phyloP scores from a whole-genome alignment of 2,329 filamentous ascomycete species.

The Fusarium xylarioides region DNA sequence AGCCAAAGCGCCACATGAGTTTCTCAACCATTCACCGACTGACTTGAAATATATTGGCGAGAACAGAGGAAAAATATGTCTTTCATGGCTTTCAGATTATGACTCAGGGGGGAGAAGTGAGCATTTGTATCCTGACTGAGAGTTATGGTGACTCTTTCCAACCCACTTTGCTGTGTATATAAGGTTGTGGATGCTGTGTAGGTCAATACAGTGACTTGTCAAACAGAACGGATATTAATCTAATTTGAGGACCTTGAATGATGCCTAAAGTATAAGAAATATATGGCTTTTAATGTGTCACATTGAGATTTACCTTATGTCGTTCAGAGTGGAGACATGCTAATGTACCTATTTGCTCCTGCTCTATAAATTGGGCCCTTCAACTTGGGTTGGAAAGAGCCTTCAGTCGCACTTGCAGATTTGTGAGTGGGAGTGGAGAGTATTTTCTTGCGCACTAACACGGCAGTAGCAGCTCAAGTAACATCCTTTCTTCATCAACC shows the following conservation, averaged over 20 bases:
- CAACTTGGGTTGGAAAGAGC: neutral
- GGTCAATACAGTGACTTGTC: neutral
- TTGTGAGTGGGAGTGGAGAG: neutral
- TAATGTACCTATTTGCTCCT: neutral
- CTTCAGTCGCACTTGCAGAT: neutral
- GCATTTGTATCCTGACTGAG: neutral
- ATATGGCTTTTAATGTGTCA: neutral
- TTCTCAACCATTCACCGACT: neutral
- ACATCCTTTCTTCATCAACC: neutral
- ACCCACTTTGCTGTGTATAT: neutral
- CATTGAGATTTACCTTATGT: neutral
- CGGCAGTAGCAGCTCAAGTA: neutral
- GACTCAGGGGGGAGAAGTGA: neutral
- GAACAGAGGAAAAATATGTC: too few relatives aligned
- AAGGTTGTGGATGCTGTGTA: neutral
- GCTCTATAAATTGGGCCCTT: neutral
- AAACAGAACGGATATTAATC: neutral
- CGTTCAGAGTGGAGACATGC: neutral
- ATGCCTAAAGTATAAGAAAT: neutral
- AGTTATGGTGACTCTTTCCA: neutral
- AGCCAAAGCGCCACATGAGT: neutral
- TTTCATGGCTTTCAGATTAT: neutral
- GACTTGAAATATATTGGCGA: too few relatives aligned
- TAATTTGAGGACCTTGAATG: too few relatives aligned
- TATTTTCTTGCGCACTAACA: neutral